Conservation (phyloP, 306 rosid species). For the Sicyos edulis region DNA sequence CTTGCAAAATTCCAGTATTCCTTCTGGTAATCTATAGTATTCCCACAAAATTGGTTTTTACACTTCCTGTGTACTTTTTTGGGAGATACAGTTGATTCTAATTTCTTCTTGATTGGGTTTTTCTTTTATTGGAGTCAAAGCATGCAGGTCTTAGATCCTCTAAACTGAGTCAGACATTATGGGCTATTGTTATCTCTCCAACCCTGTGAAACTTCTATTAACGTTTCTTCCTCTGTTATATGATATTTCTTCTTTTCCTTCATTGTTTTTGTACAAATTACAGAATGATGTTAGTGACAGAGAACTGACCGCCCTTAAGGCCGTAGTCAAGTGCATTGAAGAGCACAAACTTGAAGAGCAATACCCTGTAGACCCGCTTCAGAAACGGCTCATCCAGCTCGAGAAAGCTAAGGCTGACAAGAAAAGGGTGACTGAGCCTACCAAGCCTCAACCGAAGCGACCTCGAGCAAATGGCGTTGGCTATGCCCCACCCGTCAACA, state of each 20-base stretch:
- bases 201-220: neutral
- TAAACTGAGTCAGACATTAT: neutral
- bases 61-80: too few relatives aligned
- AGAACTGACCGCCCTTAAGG: slow-evolving; percentile 80
- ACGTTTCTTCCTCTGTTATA: neutral
- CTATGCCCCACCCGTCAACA: slow-evolving; percentile 49
- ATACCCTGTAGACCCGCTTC: slow-evolving; percentile 76
- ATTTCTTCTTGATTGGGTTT: neutral
- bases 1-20: too few relatives aligned
- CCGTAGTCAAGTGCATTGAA: slow-evolving; percentile 74
- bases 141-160: neutral
- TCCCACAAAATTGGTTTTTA: too few relatives aligned
- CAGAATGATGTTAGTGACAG: slow-evolving; percentile 86
- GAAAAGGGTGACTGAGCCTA: slow-evolving; percentile 77
- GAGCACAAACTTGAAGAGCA: slow-evolving; percentile 89
- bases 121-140: neutral
- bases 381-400: slow-evolving; percentile 58
- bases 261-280: slow-evolving; percentile 20
- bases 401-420: slow-evolving; percentile 96
- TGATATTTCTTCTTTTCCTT: slow-evolving; percentile 15
- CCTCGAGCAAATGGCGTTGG: slow-evolving; percentile 79
- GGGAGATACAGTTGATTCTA: neutral
- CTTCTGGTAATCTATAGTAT: too few relatives aligned
- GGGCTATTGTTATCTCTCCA: too few relatives aligned
- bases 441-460: slow-evolving; percentile 95